Evolutionary conservation across 1,284 basidiomycete species (phyloP).

Genomic region (Cystobasidiaceae sp.): DNA sequence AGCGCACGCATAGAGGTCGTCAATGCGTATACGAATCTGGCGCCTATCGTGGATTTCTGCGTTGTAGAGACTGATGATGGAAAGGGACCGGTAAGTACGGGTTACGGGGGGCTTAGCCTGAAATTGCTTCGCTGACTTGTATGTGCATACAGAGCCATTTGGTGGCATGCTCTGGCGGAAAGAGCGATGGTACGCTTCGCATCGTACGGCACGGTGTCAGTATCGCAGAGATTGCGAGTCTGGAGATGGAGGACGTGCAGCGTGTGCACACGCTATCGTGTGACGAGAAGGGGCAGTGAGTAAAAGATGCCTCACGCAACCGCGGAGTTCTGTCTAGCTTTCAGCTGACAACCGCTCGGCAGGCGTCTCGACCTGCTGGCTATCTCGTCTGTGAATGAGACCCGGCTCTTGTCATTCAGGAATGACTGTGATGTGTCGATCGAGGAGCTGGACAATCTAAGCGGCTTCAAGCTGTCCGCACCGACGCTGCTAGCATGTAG

Average conservation of each 20-base stretch:
- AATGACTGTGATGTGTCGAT: conserved; percentile 32
- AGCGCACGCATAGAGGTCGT: conserved; percentile 38
- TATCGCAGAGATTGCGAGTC: conserved; percentile 60
- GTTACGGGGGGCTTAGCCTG: background rate
- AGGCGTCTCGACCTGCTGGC: conserved; percentile 53
- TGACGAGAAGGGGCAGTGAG: conserved; percentile 22
- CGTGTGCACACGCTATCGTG: conserved; percentile 59
- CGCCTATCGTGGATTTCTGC: conserved; percentile 79
- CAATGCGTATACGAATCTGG: conserved; percentile 66
- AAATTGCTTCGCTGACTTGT: no score
- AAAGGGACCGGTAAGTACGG: conserved; percentile 58
- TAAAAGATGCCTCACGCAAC: no score
- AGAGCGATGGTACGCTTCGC: conserved; percentile 72
- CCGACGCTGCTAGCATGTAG: conserved; percentile 66
- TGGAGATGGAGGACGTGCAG: conserved; percentile 58
- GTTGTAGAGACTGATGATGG: conserved; percentile 68
- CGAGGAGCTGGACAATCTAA: conserved; percentile 36
- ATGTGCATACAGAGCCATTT: conserved; percentile 80
- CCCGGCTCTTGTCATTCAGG: conserved; percentile 44
- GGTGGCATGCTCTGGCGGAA: conserved; percentile 81
- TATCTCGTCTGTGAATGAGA: conserved; percentile 45
- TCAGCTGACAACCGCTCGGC: no score
- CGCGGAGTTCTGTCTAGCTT: no score
- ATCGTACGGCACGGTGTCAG: conserved; percentile 81
- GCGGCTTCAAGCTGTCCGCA: conserved; percentile 52